phyloP scores from a whole-genome alignment of 2,329 filamentous ascomycete species.

The Shiraia sp. region DNA sequence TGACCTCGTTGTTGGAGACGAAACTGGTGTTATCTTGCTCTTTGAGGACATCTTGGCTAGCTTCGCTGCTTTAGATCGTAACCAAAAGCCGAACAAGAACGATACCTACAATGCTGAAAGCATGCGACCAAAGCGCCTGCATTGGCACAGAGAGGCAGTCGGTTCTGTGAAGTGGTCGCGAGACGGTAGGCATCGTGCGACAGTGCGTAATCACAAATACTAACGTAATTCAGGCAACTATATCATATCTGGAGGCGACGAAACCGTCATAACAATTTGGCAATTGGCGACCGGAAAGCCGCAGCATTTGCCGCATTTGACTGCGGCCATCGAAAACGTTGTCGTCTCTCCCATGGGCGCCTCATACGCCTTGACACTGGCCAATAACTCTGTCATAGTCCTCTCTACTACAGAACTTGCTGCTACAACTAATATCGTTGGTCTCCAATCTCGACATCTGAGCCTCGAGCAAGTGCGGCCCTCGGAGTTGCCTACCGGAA shows the following conservation, averaged over 20 bases:
- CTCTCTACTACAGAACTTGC: conserved; percentile 87
- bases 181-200: conserved; percentile 66
- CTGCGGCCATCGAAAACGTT: conserved; percentile 81
- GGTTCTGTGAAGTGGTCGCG: conserved; percentile 86
- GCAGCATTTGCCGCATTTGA: conserved; percentile 87
- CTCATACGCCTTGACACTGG: conserved; percentile 81
- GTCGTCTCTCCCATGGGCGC: conserved; percentile 78
- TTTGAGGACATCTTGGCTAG: conserved; percentile 74
- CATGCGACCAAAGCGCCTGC: conserved; percentile 67
- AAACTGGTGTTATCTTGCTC: conserved; percentile 75
- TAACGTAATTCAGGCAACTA: conserved; percentile 70
- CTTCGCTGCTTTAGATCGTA: conserved; percentile 52
- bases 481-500: conserved; percentile 20
- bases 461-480: conserved; percentile 32
- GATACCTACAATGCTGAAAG: conserved; percentile 39
- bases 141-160: conserved; percentile 90
- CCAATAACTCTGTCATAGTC: conserved; percentile 90
- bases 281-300: conserved; percentile 84
- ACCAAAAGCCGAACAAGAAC: conserved; percentile 30
- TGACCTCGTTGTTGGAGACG: conserved; percentile 79
- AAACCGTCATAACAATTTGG: conserved; percentile 89
- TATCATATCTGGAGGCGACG: conserved; percentile 86
- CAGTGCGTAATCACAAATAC: conserved; percentile 4
- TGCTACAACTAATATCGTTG: conserved; percentile 80
- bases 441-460: conserved; percentile 65